These are phyloP conservation scores for Haplosporangium sp. DNA, from an alignment of 371 early-diverging fungal genomes.

Conservation along the genomic window DNA sequence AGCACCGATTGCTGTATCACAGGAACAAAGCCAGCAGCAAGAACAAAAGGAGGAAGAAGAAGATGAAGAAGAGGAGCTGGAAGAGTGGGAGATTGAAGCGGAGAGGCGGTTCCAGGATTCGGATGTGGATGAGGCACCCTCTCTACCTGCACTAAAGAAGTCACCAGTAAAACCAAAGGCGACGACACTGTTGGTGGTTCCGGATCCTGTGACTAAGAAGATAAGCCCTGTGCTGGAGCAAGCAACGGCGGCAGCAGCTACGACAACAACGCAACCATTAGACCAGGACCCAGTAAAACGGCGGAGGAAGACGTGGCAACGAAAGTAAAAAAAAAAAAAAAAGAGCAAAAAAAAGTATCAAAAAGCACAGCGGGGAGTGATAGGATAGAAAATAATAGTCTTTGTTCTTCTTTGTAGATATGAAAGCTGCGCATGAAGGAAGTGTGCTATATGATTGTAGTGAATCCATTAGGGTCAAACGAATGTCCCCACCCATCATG, in stretches of 20 bases:
- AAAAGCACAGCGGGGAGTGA: no score
- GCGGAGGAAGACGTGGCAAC: slow-evolving; percentile 41
- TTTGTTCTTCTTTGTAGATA: slow-evolving; percentile 1
- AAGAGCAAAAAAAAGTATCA: neutral
- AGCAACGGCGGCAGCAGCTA: neutral
- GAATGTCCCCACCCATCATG: no score
- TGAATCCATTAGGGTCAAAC: no score
- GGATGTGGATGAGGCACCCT: slow-evolving; percentile 36
- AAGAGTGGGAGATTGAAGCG: slow-evolving; percentile 56
- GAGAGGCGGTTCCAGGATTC: slow-evolving; percentile 53
- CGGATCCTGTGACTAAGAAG: slow-evolving; percentile 18
- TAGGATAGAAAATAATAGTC: neutral
- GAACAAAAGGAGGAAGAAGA: slow-evolving; percentile 9
- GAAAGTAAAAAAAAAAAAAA: slow-evolving; percentile 27
- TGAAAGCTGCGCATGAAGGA: no score
- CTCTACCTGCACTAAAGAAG: slow-evolving; percentile 31
- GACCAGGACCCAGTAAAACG: slow-evolving; percentile 45
- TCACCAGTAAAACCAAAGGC: slow-evolving; percentile 12
- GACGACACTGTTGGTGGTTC: neutral
- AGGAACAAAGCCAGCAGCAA: neutral
- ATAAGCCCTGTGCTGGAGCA: slow-evolving; percentile 15
- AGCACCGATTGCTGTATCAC: neutral
- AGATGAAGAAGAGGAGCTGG: slow-evolving; percentile 37
- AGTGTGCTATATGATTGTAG: no score
- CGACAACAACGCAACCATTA: neutral